Conservation (phyloP, 179 eudicot species). For the Dionaea muscipula region DNA sequence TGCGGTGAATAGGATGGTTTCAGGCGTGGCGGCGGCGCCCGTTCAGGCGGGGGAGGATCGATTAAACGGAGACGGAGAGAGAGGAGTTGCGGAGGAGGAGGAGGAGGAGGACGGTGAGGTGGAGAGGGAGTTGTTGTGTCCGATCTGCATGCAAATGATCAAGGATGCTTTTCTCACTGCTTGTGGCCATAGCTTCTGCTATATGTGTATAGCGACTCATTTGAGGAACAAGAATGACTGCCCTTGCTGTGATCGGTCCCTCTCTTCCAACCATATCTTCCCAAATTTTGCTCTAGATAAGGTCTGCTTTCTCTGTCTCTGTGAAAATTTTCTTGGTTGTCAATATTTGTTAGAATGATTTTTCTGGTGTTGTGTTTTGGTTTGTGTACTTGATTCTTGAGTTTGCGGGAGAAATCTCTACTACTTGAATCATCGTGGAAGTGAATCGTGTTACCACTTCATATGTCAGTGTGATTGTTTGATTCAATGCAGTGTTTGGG, state of each 20-base stretch:
- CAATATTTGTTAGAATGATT: neutral
- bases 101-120: conserved; percentile 2
- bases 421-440: too few relatives aligned
- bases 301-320: conserved; percentile 23
- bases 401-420: too few relatives aligned
- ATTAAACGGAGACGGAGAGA: conserved; percentile 3
- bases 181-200: conserved; percentile 86
- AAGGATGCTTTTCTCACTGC: conserved; percentile 74
- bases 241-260: conserved; percentile 56
- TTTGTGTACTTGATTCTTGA: too few relatives aligned
- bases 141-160: conserved; percentile 85
- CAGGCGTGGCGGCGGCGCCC: conserved; percentile 8
- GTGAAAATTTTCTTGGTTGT: neutral
- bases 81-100: conserved; percentile 1
- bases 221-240: conserved; percentile 61
- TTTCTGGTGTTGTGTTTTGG: neutral
- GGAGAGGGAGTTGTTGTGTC: conserved; percentile 47
- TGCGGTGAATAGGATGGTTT: neutral
- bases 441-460: too few relatives aligned
- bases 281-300: conserved; percentile 87
- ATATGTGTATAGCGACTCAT: conserved; percentile 70
- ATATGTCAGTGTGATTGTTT: too few relatives aligned
- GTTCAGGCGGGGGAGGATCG: conserved; percentile 1
- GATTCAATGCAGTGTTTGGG: too few relatives aligned
- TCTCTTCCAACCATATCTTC: conserved; percentile 45